Conservation (phyloP, 129 eudicot genomes). For the Lactuca sativa region DNA sequence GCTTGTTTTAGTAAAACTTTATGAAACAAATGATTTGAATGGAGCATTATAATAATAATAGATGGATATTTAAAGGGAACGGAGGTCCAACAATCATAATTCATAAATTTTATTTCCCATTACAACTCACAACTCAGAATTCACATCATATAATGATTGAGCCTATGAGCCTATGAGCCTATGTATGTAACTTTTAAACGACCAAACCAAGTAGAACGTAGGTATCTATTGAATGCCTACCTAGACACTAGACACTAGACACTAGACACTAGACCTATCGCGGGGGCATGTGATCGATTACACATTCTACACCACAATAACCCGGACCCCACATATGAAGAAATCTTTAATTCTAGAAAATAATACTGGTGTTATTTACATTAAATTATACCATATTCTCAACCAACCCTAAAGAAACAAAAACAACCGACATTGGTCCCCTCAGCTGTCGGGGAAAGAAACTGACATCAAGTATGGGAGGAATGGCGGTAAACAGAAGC, state of each 20-base stretch:
- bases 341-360: conserved; percentile 9
- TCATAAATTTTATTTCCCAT: not conserved
- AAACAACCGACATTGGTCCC: conserved; percentile 77
- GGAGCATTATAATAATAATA: not conserved
- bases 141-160: not conserved
- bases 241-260: too few species aligned
- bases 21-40: too few species aligned
- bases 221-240: not conserved
- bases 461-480: conserved; percentile 44
- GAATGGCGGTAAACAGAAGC: conserved; percentile 8
- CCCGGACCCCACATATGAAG: conserved; percentile 26
- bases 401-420: conserved; percentile 48
- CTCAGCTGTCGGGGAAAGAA: conserved; percentile 54
- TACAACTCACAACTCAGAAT: too few species aligned
- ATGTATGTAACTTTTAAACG: not conserved
- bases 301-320: conserved; percentile 16
- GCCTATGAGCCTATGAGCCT: not conserved
- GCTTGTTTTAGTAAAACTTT: too few species aligned
- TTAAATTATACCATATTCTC: conserved; percentile 4
- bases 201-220: not conserved
- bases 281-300: conserved; percentile 16
- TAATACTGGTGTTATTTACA: not conserved
- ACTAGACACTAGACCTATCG: too few species aligned
- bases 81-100: not conserved
- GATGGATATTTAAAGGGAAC: not conserved